Evolutionary conservation across 805 yeast genomes (phyloP).

Genomic region (Wickerhamiella cacticola): DNA sequence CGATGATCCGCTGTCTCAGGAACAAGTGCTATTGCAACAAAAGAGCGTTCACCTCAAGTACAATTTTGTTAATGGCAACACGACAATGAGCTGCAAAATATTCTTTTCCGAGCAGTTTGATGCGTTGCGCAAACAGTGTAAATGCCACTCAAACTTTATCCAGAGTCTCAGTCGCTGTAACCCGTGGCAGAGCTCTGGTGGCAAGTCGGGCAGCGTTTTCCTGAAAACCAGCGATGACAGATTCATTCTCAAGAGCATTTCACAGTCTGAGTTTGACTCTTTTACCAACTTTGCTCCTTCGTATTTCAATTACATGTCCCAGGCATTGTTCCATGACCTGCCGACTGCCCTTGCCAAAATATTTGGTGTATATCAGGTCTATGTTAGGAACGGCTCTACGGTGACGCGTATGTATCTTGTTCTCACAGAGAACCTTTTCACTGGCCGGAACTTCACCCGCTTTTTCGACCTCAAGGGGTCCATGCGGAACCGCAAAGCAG

Average conservation of each 20-base stretch:
- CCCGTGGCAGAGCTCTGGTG: slow-evolving; percentile 93
- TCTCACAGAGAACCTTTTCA: slow-evolving; percentile 91
- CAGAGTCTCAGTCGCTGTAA: slow-evolving; percentile 88
- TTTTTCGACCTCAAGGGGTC: slow-evolving; percentile 96
- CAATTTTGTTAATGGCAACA: slow-evolving; percentile 76
- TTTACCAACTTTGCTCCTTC: slow-evolving; percentile 93
- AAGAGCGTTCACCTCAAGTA: slow-evolving; percentile 85
- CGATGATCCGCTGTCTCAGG: slow-evolving; percentile 33
- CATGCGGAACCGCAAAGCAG: slow-evolving; percentile 92
- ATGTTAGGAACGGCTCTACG: slow-evolving; percentile 63
- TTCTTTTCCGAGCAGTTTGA: slow-evolving; percentile 95
- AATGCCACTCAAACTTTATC: slow-evolving; percentile 57
- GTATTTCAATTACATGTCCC: slow-evolving; percentile 90
- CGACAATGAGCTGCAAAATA: slow-evolving; percentile 79
- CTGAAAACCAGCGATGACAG: slow-evolving; percentile 85
- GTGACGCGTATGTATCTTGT: slow-evolving; percentile 77
- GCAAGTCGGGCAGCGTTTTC: slow-evolving; percentile 91
- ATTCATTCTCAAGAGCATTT: slow-evolving; percentile 76
- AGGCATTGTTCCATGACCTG: slow-evolving; percentile 85
- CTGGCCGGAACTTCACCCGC: slow-evolving; percentile 65
- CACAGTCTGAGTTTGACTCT: slow-evolving; percentile 81
- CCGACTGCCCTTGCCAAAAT: slow-evolving; percentile 92
- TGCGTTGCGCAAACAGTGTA: slow-evolving; percentile 79
- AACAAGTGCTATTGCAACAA: slow-evolving; percentile 60
- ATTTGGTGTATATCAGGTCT: slow-evolving; percentile 91